Percentiles rank a stretch among this genome's conserved stretches.
Conservation (phyloP, 139 green algal genomes). For the Closterium sp. region DNA sequence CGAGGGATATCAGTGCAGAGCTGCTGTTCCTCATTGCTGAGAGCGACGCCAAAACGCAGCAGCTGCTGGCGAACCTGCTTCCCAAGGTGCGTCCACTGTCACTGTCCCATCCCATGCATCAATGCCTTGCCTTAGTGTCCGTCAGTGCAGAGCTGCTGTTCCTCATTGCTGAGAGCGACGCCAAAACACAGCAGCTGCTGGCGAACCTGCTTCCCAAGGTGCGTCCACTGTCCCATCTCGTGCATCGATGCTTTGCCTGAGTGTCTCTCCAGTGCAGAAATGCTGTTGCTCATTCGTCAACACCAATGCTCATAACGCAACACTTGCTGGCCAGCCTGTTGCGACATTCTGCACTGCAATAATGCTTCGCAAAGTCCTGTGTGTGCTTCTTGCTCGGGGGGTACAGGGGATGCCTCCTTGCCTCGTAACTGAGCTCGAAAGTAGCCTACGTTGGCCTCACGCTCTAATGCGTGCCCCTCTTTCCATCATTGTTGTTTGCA, state of each 20-base stretch:
- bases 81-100: constrained; percentile 3
- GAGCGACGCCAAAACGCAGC: neutral
- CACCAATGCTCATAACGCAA: too few relatives aligned
- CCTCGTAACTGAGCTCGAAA: too few relatives aligned
- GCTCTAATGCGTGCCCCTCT: neutral
- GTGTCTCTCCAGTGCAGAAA: neutral
- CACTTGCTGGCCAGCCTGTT: too few relatives aligned
- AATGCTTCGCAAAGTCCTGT: too few relatives aligned
- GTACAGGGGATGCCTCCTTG: too few relatives aligned
- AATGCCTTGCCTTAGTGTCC: too few relatives aligned
- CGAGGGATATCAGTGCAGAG: constrained; percentile 11
- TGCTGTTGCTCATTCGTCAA: neutral
- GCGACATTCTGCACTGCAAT: too few relatives aligned
- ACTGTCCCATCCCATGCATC: too few relatives aligned
- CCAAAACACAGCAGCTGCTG: constrained; percentile 7
- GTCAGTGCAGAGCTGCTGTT: constrained; percentile 32
- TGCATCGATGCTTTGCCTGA: neutral
- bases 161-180: constrained; percentile 18
- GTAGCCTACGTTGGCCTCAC: too few relatives aligned
- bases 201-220: constrained; percentile 30
- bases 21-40: constrained; percentile 35
- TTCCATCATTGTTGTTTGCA: neutral
- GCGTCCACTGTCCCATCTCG: neutral
- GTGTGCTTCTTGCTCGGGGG: too few relatives aligned
- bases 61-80: constrained; percentile 8